These are phyloP conservation scores for Aspergillus sp. DNA, from an alignment of 2,329 filamentous ascomycete species.

Conservation along the genomic window DNA sequence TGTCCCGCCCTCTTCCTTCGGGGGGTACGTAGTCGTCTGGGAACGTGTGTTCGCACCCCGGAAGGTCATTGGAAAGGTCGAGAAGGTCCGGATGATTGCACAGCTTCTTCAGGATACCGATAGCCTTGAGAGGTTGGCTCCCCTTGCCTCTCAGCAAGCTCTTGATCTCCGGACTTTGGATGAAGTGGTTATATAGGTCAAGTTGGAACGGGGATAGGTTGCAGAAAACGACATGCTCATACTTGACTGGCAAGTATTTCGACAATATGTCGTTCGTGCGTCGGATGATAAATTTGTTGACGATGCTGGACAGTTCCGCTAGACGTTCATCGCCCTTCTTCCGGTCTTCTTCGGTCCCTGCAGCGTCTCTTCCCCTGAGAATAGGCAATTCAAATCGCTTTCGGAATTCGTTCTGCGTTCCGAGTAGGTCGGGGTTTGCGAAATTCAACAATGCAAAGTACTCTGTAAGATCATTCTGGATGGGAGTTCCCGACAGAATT, in stretches of 20 bases:
- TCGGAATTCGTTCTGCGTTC: slow-evolving; percentile 84
- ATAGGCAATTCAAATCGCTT: slow-evolving; percentile 94
- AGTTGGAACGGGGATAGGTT: slow-evolving; percentile 89
- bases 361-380: slow-evolving; percentile 83
- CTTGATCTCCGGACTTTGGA: slow-evolving; percentile 92
- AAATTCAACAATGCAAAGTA: slow-evolving; percentile 97
- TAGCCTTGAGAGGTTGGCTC: slow-evolving; percentile 93
- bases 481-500: slow-evolving; percentile 93
- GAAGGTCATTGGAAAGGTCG: slow-evolving; percentile 76
- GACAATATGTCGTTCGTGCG: slow-evolving; percentile 96
- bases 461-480: slow-evolving; percentile 97
- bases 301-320: slow-evolving; percentile 72
- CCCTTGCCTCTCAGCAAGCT: slow-evolving; percentile 88
- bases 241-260: slow-evolving; percentile 96
- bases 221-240: slow-evolving; percentile 98
- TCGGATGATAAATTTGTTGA: slow-evolving; percentile 98
- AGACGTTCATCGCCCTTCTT: slow-evolving; percentile 81
- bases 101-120: slow-evolving; percentile 94
- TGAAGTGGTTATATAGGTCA: slow-evolving; percentile 94
- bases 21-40: slow-evolving; percentile 87
- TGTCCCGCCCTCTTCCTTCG: slow-evolving; percentile 80
- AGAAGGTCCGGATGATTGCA: slow-evolving; percentile 97
- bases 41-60: slow-evolving; percentile 76
- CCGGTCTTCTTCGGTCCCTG: slow-evolving; percentile 77
- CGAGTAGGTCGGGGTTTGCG: slow-evolving; percentile 88